A percentile compares a stretch with the other conserved stretches of the same genome.
Evolutionary conservation across 2,329 filamentous ascomycete genomes (phyloP).

Genomic region (Stachybotrys chartarum): DNA sequence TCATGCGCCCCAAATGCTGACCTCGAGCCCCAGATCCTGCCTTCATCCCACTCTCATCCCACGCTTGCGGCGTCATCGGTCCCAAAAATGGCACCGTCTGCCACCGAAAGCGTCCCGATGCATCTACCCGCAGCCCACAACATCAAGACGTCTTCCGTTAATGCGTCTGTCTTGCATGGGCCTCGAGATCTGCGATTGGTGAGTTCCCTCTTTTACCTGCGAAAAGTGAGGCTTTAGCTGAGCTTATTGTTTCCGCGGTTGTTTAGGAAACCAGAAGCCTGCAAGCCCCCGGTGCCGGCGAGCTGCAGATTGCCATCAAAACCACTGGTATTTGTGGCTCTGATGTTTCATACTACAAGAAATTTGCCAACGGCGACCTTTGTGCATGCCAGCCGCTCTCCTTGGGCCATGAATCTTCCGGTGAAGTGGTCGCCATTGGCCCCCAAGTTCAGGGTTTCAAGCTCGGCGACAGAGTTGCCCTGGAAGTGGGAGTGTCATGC

Average conservation of each 20-base stretch:
- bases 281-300: constrained; percentile 37
- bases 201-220: constrained; percentile 16
- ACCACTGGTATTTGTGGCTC: constrained; percentile 64
- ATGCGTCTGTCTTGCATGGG: constrained; percentile 50
- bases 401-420: constrained; percentile 56
- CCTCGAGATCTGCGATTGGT: constrained; percentile 51
- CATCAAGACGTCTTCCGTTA: constrained; percentile 37
- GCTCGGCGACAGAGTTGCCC: constrained; percentile 50
- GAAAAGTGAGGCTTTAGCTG: constrained; percentile 5
- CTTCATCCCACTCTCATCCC: constrained; percentile 48
- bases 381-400: constrained; percentile 59
- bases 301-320: constrained; percentile 59
- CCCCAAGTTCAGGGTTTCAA: constrained; percentile 43
- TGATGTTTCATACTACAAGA: constrained; percentile 65
- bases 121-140: constrained; percentile 30
- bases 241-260: constrained; percentile 7
- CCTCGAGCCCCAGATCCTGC: constrained; percentile 13
- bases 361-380: constrained; percentile 64
- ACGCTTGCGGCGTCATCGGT: constrained; percentile 37
- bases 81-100: constrained; percentile 41
- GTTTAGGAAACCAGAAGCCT: constrained; percentile 43
- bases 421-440: constrained; percentile 49
- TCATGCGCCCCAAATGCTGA: constrained; percentile 20
- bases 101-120: constrained; percentile 34
- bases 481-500: constrained; percentile 50